phyloP scores from a whole-genome alignment of 2,329 filamentous ascomycete genomes.

The Clarireedia hainanense region DNA sequence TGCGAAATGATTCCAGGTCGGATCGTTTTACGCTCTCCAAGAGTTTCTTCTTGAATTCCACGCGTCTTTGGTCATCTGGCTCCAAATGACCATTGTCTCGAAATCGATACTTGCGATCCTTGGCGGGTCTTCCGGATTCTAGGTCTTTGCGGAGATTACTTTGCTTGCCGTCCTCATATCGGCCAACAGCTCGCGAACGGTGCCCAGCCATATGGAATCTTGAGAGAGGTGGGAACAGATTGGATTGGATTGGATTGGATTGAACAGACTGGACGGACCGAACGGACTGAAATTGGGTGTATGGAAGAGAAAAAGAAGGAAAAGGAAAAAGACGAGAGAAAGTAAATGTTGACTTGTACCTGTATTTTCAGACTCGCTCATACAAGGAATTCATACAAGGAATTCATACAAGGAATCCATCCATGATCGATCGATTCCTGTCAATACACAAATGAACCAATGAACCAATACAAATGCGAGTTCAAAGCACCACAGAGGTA shows the following conservation, averaged over 20 bases:
- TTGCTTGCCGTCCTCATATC: neutral
- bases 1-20: conserved; percentile 15
- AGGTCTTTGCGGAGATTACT: conserved; percentile 4
- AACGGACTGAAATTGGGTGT: too few relatives aligned
- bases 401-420: too few relatives aligned
- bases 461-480: too few relatives aligned
- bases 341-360: too few relatives aligned
- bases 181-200: neutral
- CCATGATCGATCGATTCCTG: too few relatives aligned
- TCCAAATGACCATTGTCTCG: conserved; percentile 15
- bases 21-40: conserved; percentile 14
- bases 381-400: too few relatives aligned
- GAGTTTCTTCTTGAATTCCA: conserved; percentile 19
- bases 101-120: conserved; percentile 20
- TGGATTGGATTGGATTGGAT: neutral
- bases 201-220: neutral
- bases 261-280: too few relatives aligned
- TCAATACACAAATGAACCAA: too few relatives aligned
- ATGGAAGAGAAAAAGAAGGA: neutral
- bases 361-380: too few relatives aligned
- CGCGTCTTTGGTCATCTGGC: conserved; percentile 18
- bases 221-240: neutral
- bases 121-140: conserved; percentile 8
- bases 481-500: too few relatives aligned
- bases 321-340: neutral